Base-by-base conservation (phyloP, 169 alveolate species). In the Toxoplasma gondii region DNA sequence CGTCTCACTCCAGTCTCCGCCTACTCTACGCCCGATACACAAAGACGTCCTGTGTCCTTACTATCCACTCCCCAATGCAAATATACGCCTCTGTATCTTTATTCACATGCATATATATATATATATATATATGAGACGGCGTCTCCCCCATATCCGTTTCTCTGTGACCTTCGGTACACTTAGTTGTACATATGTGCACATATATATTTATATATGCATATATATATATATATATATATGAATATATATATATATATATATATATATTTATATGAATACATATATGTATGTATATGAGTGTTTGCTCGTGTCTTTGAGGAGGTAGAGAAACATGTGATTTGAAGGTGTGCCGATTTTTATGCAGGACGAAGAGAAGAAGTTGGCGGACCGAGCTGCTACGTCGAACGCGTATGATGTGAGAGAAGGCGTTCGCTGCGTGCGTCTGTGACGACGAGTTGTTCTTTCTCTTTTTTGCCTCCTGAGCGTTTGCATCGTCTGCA, bases 291-390 rank as follows among this genome's bases (percentile, higher is more conserved):
- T 19, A 19, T 53, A 53, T 19, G 67, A 12, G 67, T 19, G 67
- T 19, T 19, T 12, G 27, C 27, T 53, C 67, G 67, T n/a, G n/a
- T n/a, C n/a, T n/a, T n/a, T n/a, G n/a, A n/a, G 58, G 58, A 12
- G 22, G 12, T 4, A 7, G 58, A 49, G 58, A 49, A 4, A 49
- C 12, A 12, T 49, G 58, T 12, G 58, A 49, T 4, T 17, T n/a
- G 39, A 10, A 4, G 29, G 12, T n/a, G 44, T 78, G 45, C n/a
- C 7, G 53, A 2, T 38, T 22, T 29, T 22, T 44, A 9, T 82
- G 27, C 90, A 82, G 90, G 90, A 82, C 31, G 90, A 82, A 82
- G 90, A 82, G 64, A 82, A 82, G 90, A 82, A 82, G 36, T 1
- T 29, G 53, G 90, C 90, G 24, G 53, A 17, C 24, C 90, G 90